Base-by-base conservation (phyloP, 192 early-diverging fungal genomes). In the Rhizoclosmatium sp. region DNA sequence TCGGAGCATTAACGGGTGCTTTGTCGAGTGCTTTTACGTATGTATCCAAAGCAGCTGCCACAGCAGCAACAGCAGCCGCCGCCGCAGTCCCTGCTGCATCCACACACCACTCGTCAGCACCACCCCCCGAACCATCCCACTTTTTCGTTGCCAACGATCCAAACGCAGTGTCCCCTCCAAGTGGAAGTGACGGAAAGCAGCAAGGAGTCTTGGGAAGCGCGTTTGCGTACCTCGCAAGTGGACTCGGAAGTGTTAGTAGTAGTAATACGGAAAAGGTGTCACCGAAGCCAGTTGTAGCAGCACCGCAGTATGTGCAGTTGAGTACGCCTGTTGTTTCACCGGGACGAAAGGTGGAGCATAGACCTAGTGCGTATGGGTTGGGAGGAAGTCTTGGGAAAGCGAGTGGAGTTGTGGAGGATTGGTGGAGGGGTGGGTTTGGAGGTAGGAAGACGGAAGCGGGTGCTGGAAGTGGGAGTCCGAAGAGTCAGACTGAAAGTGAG, bases 241-340 rank as follows among this genome's bases (percentile, higher is more conserved):
- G 67, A 12, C 14, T 3, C 23, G 61, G 61, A 9, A 16, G 5
- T 54, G 51, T 7, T 54, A 16, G 51, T 54, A 16, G 51, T 54
- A 16, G 51, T 54, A 14, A 16, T 54, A 16, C 16, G 51, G 51
- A 12, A 54, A 54, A 54, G 51, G 16, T 16, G 51, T 23, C 69
- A 19, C 69, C 69, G 54, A 71, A 71, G 40, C 69, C 69, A 10
- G 69, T 71, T 7, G 69, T 71, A 2, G 69, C 48, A 42, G 48
- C 69, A 14, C 45, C 69, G 21, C 47, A 71, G 21, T 71, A 71
- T 58, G 69, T 46, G 23, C 49, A 40, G 7, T 19, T 7, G 60
- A 7, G 60, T 21, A 62, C 39, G 23, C 51, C 51, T 16, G 23
- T 19, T 19, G 21, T 21, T 21, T 7, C 60, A 21, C 21, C 60